These are phyloP conservation scores for Gentiana dahurica DNA, from an alignment of 257 asterid genomes.

Conservation along the genomic window DNA sequence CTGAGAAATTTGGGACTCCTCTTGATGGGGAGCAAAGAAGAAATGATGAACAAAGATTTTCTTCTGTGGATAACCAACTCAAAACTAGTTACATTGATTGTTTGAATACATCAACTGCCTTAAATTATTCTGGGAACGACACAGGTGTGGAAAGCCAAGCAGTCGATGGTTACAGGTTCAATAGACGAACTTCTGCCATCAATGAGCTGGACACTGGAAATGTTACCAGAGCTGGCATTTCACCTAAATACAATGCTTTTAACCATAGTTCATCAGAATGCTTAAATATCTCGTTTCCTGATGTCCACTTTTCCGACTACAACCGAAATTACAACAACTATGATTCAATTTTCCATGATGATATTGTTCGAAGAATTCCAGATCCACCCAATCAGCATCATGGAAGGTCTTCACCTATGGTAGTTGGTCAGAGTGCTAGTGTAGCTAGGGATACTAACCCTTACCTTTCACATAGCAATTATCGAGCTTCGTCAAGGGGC, in stretches of 20 bases:
- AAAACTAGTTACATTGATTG: conserved; percentile 7
- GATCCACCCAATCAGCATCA: conserved; percentile 17
- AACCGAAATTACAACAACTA: conserved; percentile 15
- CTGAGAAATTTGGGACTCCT: conserved; percentile 4
- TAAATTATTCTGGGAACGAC: conserved; percentile 2
- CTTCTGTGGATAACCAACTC: background rate
- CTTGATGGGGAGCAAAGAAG: conserved; percentile 1
- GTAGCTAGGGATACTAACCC: conserved; percentile 16
- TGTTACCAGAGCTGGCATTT: conserved; percentile 3
- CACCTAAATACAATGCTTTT: conserved; percentile 20
- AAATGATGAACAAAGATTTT: conserved; percentile 5
- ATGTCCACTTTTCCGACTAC: conserved; percentile 16
- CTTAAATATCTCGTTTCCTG: conserved; percentile 21
- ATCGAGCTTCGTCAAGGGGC: conserved; percentile 14
- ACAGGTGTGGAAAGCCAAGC: background rate
- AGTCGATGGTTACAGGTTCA: background rate
- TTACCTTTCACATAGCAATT: conserved; percentile 19
- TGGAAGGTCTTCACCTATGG: conserved; percentile 19
- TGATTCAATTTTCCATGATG: conserved; percentile 24
- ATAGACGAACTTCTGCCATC: background rate
- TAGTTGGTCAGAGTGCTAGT: conserved; percentile 17
- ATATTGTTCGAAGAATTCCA: conserved; percentile 29
- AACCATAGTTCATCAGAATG: conserved; percentile 19
- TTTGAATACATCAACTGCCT: background rate
- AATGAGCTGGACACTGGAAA: conserved; percentile 6